Evolutionary conservation across 306 rosid genomes (phyloP).

Genomic region (Acmispon strigosus): DNA sequence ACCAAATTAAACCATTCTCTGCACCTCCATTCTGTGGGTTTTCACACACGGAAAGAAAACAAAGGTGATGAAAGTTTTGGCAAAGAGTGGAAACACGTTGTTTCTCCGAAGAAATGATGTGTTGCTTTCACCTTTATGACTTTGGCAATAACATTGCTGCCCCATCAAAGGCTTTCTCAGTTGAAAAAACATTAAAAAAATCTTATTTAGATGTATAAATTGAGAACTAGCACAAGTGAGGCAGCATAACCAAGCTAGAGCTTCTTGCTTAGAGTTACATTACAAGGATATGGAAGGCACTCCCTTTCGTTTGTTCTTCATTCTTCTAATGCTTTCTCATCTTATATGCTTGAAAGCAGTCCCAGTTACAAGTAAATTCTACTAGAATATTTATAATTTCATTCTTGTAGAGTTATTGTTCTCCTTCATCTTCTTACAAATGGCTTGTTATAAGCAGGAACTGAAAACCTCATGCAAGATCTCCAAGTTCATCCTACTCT

Average conservation of each 20-base stretch:
- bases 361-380: constrained; percentile 61
- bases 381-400: neutral
- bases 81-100: constrained; percentile 27
- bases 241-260: constrained; percentile 4
- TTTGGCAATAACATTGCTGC: constrained; percentile 15
- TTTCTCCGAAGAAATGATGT: constrained; percentile 25
- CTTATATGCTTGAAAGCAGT: constrained; percentile 53
- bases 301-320: constrained; percentile 48
- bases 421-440: neutral
- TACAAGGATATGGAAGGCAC: constrained; percentile 31
- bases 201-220: constrained; percentile 41
- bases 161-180: neutral
- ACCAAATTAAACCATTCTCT: neutral
- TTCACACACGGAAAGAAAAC: constrained; percentile 24
- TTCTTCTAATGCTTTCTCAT: constrained; percentile 47
- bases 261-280: constrained; percentile 16
- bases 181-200: constrained; percentile 1
- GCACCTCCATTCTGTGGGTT: neutral
- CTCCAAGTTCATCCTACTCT: constrained; percentile 25
- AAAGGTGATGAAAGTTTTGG: neutral
- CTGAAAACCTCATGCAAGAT: constrained; percentile 42
- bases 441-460: constrained; percentile 40
- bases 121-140: constrained; percentile 48
- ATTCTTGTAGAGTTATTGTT: neutral
- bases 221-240: constrained; percentile 22